phyloP scores from a whole-genome alignment of 1,284 basidiomycete species.

The Pyrrhoderma lamaoense region DNA sequence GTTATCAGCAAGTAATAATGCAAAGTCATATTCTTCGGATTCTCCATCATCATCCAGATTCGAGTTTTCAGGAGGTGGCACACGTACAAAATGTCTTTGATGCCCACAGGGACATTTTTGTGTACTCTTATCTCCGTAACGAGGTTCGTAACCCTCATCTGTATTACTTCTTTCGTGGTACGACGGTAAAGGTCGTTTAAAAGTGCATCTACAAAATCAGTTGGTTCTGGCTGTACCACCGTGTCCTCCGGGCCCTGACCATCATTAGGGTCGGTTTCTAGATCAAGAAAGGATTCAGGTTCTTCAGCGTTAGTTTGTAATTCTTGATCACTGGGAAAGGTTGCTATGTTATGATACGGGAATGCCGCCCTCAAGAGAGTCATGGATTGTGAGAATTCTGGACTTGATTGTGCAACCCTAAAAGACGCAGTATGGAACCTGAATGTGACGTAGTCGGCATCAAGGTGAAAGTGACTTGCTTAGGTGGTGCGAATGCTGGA shows the following conservation, averaged over 20 bases:
- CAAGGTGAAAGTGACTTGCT: no score
- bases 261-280: no score
- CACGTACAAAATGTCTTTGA: constrained; percentile 1
- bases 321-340: no score
- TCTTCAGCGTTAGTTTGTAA: no score
- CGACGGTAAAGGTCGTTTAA: no score
- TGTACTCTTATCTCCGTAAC: neutral
- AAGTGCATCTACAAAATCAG: no score
- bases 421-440: neutral
- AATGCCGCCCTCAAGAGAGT: neutral
- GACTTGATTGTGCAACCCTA: constrained; percentile 1
- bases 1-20: neutral
- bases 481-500: no score
- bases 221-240: no score
- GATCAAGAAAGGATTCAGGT: no score
- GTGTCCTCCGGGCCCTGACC: no score
- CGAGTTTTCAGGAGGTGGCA: neutral
- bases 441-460: neutral
- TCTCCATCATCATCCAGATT: neutral
- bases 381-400: neutral
- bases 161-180: neutral
- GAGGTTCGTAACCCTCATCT: no score
- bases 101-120: neutral
- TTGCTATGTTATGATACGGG: no score
- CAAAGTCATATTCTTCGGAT: neutral